Conservation (phyloP, 768 basidiomycete species). For the Suillus ampliporus region DNA sequence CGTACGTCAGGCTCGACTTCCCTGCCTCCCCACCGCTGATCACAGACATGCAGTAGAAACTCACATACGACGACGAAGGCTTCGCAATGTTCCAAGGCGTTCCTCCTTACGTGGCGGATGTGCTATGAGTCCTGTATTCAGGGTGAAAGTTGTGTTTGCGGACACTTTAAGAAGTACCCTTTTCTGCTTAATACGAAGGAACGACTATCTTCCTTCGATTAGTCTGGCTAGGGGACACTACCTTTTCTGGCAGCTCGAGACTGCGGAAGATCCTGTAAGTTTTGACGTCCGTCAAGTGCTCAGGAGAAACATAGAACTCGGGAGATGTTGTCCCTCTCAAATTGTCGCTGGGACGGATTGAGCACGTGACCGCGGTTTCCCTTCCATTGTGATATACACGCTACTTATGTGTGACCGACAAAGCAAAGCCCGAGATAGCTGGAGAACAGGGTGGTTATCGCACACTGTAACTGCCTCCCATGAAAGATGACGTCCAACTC, state of each 20-base stretch:
- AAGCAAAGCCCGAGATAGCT: background rate
- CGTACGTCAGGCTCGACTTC: too few species aligned
- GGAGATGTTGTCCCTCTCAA: too few species aligned
- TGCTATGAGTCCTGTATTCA: too few species aligned
- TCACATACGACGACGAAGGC: background rate
- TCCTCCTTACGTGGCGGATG: background rate
- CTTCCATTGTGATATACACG: too few species aligned
- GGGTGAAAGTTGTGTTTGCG: too few species aligned
- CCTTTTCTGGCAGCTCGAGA: too few species aligned
- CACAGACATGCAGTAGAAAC: background rate
- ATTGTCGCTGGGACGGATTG: background rate
- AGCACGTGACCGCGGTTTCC: background rate
- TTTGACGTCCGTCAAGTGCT: background rate
- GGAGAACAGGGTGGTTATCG: background rate
- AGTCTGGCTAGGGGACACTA: too few species aligned
- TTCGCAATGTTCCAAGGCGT: background rate
- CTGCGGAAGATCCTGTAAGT: too few species aligned
- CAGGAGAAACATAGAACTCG: background rate
- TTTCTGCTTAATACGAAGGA: too few species aligned
- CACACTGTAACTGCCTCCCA: background rate
- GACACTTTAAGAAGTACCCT: too few species aligned
- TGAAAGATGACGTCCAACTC: background rate
- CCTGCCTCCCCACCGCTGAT: too few species aligned
- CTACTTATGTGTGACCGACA: background rate
- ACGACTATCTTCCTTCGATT: too few species aligned